Evolutionary conservation across 495 filamentous ascomycete genomes (phyloP), one percentile per base, ranked within the genome.

Genomic region (Neurospora sp.): DNA sequence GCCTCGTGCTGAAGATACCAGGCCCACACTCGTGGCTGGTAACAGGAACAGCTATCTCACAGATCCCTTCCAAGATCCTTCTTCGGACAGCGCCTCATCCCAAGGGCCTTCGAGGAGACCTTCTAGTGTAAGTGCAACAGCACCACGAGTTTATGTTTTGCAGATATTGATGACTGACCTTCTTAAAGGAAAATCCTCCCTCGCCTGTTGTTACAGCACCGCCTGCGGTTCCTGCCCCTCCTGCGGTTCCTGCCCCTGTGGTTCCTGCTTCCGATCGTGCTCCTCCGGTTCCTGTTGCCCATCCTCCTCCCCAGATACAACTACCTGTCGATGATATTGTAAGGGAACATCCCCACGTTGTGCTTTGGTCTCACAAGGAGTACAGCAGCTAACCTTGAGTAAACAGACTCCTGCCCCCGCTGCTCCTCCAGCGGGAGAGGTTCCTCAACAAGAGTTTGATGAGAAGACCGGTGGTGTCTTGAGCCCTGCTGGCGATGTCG

Each of bases 1-100:
- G 14, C 22, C 53, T 65, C 53, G 0, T 14, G 20, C 48, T 59
- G 48, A 65, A 65, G 53, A 65, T 16, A 35, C 22, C 53, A 31
- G 53, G 53, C 27, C 53, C 27, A 65, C 53, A 17, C 53, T 17
- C 53, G 53, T 61, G 53, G 22, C 53, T 61, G 53, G 27, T 35
- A 61, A 61, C 53, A 65, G 53, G 1, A 61, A 61, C 53, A 65
- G 53, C 53, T 65, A 31, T 17, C 53, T 65, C 31, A 8, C 53
- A 4, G 78, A 79, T 70, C 78, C 78, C 9, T 79, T 79, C 70
- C 73, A 74, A 40, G 76, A 78, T 44, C 78, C 76, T 7, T 79
- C 76, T 65, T 65, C 53, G 27, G 53, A 65, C 37, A 73, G 76
- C 14, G 44, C 71, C 9, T 76, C 76, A 27, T 77, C 73, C 4